Evolutionary conservation across 495 filamentous ascomycete genomes (phyloP), one percentile per base, ranked within the genome.

Genomic region (Podospora pseudopauciseta): DNA sequence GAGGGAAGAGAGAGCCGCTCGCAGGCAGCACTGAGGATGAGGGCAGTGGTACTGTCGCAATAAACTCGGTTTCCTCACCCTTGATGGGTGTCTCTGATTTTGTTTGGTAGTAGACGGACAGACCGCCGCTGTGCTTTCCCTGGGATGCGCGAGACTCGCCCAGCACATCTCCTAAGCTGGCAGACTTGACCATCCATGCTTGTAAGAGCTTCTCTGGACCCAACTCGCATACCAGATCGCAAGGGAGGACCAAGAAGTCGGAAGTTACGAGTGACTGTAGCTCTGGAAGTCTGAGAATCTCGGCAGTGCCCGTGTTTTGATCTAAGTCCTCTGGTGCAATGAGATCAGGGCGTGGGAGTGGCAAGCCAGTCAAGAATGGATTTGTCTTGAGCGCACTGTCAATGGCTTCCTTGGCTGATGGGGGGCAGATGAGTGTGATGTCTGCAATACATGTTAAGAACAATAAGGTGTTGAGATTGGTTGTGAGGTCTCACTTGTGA

Each of bases 191-290:
- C 92, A 97, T 92, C 96, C 96, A 99, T 71, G 94, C 85, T 74
- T 97, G 92, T 2, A 94, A 78, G 11, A 97, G 80, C 57, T 88
- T 85, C 73, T 92, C 89, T 13, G 92, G 92, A 13, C 90, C 90
- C 5, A 99, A 81, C 74, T 97, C 94, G 80, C 91, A 97, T 20
- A 99, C 86, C 0, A 99, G 83, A 78, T 99, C 96, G 74, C 95
- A 99, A 2, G 94, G 94, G 23, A 99, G 80, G 4, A 98, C 89
- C 7, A 97, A 78, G 76, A 98, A 97, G 76, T 99, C 92, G 4
- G 88, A 86, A 28, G 84, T 92, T 66, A 99, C 89, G 55, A 83
- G 82, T 9, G 79, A 78, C 75, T 89, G 86, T 59, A 94, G 85
- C 74, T 92, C 89, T 0, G 90, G 88, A 15, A 93, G 83, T 4